Base-by-base conservation (phyloP, 2,329 filamentous ascomycete species). In the Lasiodiplodia gonubiensis region DNA sequence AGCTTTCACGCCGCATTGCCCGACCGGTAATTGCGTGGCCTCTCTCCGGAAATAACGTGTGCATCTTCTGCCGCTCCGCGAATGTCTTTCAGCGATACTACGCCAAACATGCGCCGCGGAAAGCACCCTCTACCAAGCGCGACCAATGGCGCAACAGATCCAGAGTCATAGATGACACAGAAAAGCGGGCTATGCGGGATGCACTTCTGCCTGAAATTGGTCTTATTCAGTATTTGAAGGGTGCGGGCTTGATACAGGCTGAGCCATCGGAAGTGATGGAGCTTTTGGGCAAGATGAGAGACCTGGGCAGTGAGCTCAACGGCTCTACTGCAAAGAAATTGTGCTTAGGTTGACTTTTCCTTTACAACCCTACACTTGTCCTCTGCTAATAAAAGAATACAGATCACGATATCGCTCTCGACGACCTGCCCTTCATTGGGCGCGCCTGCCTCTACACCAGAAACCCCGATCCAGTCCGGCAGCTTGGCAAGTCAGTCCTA, bases 1-100 rank as follows among this genome's bases (percentile, higher is more conserved):
- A 46, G 16, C 4, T 63, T 7, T 21, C 42, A 12, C 59, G 59
- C 27, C 59, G 27, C 42, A 11, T 35, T 11, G 46, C 23, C 21
- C 42, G 59, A 10, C 6, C 18, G 3, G 33, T 46, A 37, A 18
- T 37, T 33, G n/a, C 27, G 30, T 37, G 42, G 30, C 10, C 39
- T n/a, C 25, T 10, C 25, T 6, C 42, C 14, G 4, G 18, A n/a
- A 49, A 6, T 42, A 48, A 63, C 37, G 30, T 63, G 21, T 63
- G 59, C 46, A 37, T 63, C 59, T 63, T 51, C 46, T 63, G 59
- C 59, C 59, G 42, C 30, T 35, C 59, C 30, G 46, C 42, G 30
- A 18, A 63, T 51, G 42, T 18, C 16, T 33, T 46, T 35, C 61
- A 37, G 14, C 48, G 48, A 14, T 11, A 35, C 35, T 54, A 64